A percentile compares a stretch with the other conserved stretches of the same genome.
These are phyloP conservation scores for Groenewaldozyma salmanticensis DNA, from an alignment of 805 yeast genomes.

Conservation along the genomic window DNA sequence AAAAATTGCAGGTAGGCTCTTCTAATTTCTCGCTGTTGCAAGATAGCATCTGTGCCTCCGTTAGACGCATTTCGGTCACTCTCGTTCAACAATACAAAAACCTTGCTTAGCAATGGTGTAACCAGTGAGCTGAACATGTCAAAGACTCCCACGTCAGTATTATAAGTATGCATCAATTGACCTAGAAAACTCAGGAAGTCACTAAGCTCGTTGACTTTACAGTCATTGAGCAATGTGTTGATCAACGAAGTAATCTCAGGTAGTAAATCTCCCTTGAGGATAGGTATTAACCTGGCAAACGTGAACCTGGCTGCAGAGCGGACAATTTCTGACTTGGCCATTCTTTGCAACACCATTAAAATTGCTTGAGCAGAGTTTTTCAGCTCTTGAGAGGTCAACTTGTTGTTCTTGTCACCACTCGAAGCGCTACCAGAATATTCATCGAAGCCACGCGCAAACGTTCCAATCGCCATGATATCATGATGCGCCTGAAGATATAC, in stretches of 20 bases:
- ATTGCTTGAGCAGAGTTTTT: constrained; percentile 72
- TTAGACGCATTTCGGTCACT: constrained; percentile 32
- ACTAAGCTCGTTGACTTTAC: constrained; percentile 56
- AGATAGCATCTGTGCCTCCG: constrained; percentile 47
- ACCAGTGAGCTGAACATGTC: constrained; percentile 63
- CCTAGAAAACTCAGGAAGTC: constrained; percentile 82
- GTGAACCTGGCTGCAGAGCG: constrained; percentile 84
- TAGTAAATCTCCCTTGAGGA: constrained; percentile 45
- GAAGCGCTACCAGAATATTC: constrained; percentile 23
- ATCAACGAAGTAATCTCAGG: constrained; percentile 60
- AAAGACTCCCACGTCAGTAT: constrained; percentile 56
- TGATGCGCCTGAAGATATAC: constrained; percentile 73
- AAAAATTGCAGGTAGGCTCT: constrained; percentile 62
- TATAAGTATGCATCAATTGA: constrained; percentile 74
- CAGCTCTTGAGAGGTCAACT: constrained; percentile 26
- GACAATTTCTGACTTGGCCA: constrained; percentile 54
- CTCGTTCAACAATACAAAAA: constrained; percentile 41
- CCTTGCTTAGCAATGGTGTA: constrained; percentile 62
- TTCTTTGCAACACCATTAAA: constrained; percentile 69
- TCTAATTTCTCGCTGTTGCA: constrained; percentile 59
- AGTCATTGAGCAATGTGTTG: constrained; percentile 50
- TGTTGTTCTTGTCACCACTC: constrained; percentile 3
- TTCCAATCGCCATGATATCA: constrained; percentile 77
- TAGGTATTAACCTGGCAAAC: constrained; percentile 75
- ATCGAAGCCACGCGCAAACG: constrained; percentile 79